phyloP scores from a whole-genome alignment of 1,139 yeast species.

The Suhomyces bokatorum region DNA sequence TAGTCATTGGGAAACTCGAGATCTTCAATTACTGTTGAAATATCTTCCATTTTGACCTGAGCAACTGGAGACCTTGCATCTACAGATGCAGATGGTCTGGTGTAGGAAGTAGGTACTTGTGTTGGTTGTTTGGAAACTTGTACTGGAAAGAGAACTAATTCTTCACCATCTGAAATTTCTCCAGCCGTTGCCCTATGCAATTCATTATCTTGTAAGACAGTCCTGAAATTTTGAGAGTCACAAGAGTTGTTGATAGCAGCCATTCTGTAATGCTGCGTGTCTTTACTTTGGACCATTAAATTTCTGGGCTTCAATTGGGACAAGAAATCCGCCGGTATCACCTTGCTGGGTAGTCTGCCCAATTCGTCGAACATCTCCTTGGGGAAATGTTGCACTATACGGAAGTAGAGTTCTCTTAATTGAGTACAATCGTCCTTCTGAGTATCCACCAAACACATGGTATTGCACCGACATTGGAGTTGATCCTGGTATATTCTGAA shows the following conservation, averaged over 20 bases:
- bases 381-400: conserved; percentile 8
- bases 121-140: not conserved
- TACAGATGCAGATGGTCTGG: not conserved
- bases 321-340: conserved; percentile 6
- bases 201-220: not conserved
- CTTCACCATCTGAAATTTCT: not conserved
- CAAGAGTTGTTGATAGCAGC: conserved; percentile 4
- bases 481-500: conserved; percentile 10
- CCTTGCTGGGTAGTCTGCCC: conserved; percentile 3
- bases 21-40: conserved; percentile 3
- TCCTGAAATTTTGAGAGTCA: conserved; percentile 1
- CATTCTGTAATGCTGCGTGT: conserved; percentile 7
- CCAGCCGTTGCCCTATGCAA: not conserved
- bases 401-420: conserved; percentile 3
- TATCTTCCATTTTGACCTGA: conserved; percentile 2
- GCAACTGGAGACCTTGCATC: not conserved
- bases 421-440: conserved; percentile 1
- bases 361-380: conserved; percentile 6
- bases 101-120: conserved; percentile 3
- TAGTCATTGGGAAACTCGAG: conserved; percentile 9
- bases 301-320: not conserved
- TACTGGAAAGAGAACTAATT: not conserved
- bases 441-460: not conserved
- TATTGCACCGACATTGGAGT: conserved; percentile 9
- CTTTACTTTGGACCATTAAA: conserved; percentile 4